These are phyloP conservation scores for Trifolium dubium DNA, from an alignment of 306 rosid species.

Conservation along the genomic window DNA sequence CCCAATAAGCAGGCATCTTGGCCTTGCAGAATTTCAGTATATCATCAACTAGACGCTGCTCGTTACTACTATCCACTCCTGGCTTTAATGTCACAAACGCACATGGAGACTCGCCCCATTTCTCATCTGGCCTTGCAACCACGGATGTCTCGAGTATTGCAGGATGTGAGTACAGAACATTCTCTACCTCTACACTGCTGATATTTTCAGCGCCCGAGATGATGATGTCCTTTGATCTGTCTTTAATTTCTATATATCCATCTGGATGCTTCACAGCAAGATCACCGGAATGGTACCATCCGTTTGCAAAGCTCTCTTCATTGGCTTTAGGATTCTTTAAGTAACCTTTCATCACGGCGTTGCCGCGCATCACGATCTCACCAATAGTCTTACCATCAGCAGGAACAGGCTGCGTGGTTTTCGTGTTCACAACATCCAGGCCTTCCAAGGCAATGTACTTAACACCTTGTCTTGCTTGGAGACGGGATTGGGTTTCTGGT, in stretches of 20 bases:
- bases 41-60: constrained; percentile 60
- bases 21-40: constrained; percentile 76
- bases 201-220: constrained; percentile 95
- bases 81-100: constrained; percentile 71
- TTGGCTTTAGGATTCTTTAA: constrained; percentile 84
- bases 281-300: constrained; percentile 95
- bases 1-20: constrained; percentile 86
- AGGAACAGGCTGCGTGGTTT: constrained; percentile 77
- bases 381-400: constrained; percentile 81
- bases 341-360: constrained; percentile 89
- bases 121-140: constrained; percentile 85
- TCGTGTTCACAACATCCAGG: constrained; percentile 64
- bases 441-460: constrained; percentile 76
- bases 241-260: constrained; percentile 88
- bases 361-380: constrained; percentile 90
- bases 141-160: constrained; percentile 75
- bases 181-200: constrained; percentile 90
- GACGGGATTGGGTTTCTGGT: constrained; percentile 59
- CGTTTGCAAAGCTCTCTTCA: constrained; percentile 71
- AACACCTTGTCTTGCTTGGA: constrained; percentile 91
- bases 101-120: constrained; percentile 82
- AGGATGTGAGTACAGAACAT: constrained; percentile 69
- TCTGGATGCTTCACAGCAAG: constrained; percentile 91
- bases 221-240: constrained; percentile 92
- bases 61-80: constrained; percentile 57